Percentiles rank a stretch among this genome's conserved stretches.
phyloP scores from a whole-genome alignment of 2,329 filamentous ascomycete species.

The Hysterium pulicare region DNA sequence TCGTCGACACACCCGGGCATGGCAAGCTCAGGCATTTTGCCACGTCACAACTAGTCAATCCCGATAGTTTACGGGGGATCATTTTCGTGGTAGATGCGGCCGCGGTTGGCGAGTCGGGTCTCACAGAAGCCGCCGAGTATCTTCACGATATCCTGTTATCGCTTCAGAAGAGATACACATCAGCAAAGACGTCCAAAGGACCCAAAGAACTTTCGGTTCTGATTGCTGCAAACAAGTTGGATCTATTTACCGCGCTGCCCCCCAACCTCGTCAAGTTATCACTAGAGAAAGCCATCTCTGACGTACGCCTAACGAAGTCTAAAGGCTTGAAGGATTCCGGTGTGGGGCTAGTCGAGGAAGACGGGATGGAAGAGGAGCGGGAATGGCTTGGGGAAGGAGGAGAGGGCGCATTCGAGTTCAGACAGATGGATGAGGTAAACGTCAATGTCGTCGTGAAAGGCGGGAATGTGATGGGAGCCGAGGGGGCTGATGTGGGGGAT shows the following conservation, averaged over 20 bases:
- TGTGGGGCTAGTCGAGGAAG: constrained; percentile 60
- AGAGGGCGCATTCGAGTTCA: constrained; percentile 73
- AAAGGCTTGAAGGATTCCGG: constrained; percentile 82
- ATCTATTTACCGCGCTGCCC: constrained; percentile 89
- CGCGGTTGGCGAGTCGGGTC: constrained; percentile 40
- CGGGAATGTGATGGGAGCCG: constrained; percentile 63
- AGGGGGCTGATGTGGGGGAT: constrained; percentile 68
- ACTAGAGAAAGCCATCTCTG: constrained; percentile 76
- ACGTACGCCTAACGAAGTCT: constrained; percentile 68
- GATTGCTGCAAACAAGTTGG: constrained; percentile 90
- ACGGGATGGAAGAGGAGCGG: constrained; percentile 61
- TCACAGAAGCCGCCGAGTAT: constrained; percentile 75
- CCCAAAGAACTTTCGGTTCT: constrained; percentile 67
- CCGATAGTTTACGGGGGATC: constrained; percentile 61
- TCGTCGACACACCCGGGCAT: constrained; percentile 91
- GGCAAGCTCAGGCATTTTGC: constrained; percentile 81
- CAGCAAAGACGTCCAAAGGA: constrained; percentile 54
- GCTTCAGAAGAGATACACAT: constrained; percentile 70
- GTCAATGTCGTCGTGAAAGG: constrained; percentile 73
- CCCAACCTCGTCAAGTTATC: constrained; percentile 68
- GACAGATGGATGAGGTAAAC: constrained; percentile 78
- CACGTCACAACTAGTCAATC: constrained; percentile 49
- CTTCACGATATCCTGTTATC: constrained; percentile 84
- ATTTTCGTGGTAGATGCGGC: constrained; percentile 83
- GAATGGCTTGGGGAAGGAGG: constrained; percentile 81